Conservation (phyloP, 371 early-diverging fungal genomes). For the Quaeritorhiza haematococci region DNA sequence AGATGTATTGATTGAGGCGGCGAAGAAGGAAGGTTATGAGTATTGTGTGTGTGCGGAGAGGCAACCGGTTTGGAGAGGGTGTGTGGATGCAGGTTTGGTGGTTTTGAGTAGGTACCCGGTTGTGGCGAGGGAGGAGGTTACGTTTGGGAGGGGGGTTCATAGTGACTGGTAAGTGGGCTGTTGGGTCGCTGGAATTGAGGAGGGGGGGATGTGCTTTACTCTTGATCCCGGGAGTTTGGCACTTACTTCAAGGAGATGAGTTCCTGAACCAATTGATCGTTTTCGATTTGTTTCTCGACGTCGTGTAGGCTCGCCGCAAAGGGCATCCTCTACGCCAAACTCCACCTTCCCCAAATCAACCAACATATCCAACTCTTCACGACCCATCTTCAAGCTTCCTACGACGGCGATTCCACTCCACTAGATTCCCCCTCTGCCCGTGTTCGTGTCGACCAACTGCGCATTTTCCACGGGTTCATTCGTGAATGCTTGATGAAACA, state of each 20-base stretch:
- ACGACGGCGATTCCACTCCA: no score
- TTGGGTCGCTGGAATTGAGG: no score
- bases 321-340: slow-evolving; percentile 71
- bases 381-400: slow-evolving; percentile 74
- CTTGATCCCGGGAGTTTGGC: no score
- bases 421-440: no score
- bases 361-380: slow-evolving; percentile 65
- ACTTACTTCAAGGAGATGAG: no score
- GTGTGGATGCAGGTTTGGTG: slow-evolving; percentile 75
- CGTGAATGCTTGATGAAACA: slow-evolving; percentile 34
- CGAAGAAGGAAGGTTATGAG: slow-evolving; percentile 60
- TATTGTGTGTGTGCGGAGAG: slow-evolving; percentile 50
- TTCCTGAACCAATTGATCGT: no score
- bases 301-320: slow-evolving; percentile 61
- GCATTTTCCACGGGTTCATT: slow-evolving; percentile 62
- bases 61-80: slow-evolving; percentile 53
- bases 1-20: slow-evolving; percentile 48
- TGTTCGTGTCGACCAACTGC: slow-evolving; percentile 43
- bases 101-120: slow-evolving; percentile 71
- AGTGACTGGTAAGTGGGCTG: slow-evolving; percentile 63
- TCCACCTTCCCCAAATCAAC: slow-evolving; percentile 41
- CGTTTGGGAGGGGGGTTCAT: slow-evolving; percentile 62
- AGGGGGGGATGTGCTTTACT: no score
- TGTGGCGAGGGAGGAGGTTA: slow-evolving; percentile 43
- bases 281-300: no score